These are phyloP conservation scores for Penstemon eatonii DNA, from an alignment of 257 asterid species.

Conservation along the genomic window DNA sequence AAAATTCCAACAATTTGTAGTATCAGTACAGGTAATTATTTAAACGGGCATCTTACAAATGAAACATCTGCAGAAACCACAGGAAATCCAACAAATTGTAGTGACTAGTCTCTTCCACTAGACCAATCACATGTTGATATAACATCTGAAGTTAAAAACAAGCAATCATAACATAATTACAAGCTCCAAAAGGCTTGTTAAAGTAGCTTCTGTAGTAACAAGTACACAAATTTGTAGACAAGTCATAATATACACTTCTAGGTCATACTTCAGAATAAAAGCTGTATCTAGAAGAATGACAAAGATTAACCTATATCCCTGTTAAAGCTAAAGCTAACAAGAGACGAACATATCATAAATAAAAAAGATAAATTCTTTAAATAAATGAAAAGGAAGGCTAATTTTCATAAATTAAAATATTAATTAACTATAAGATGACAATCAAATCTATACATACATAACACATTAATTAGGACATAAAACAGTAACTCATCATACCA, in stretches of 20 bases:
- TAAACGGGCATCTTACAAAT: background rate
- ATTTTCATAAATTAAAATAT: background rate
- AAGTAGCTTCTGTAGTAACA: background rate
- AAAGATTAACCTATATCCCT: background rate
- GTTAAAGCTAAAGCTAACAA: constrained; percentile 2
- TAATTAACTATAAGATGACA: background rate
- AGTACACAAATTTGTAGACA: background rate
- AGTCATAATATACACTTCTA: background rate
- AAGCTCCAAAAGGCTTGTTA: background rate
- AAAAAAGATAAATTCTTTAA: background rate
- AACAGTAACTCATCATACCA: constrained; percentile 27
- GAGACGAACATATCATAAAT: background rate
- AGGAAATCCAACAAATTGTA: background rate
- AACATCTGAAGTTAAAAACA: background rate
- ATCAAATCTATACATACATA: background rate
- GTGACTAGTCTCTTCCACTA: too few relatives aligned
- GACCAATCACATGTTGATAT: background rate
- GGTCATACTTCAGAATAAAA: background rate
- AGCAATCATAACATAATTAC: background rate
- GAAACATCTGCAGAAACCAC: constrained; percentile 11
- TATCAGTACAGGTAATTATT: background rate
- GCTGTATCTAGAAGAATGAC: background rate
- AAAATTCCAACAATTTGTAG: constrained; percentile 10
- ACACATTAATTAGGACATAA: background rate
- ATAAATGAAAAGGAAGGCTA: too few relatives aligned